Conservation (phyloP, 495 filamentous ascomycete species). For the Neurospora africana region DNA sequence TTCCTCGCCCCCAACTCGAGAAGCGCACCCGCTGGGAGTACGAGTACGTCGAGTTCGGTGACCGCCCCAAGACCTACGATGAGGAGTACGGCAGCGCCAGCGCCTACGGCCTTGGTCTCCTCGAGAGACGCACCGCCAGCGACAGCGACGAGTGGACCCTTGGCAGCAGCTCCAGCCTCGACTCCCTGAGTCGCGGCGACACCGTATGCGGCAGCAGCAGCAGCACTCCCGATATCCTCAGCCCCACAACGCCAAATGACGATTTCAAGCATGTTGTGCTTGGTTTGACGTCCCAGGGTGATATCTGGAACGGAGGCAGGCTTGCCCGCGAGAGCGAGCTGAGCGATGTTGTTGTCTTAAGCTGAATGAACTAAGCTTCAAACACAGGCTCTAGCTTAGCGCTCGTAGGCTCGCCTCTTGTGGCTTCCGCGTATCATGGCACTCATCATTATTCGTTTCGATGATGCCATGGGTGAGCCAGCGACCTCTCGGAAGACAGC, state of each 20-base stretch:
- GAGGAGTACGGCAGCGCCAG: slow-evolving; percentile 24
- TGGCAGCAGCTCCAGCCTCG: slow-evolving; percentile 28
- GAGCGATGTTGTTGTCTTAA: slow-evolving; percentile 19
- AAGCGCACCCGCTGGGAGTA: slow-evolving; percentile 92
- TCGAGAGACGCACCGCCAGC: slow-evolving; percentile 14
- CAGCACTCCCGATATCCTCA: slow-evolving; percentile 30
- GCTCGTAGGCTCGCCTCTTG: not conserved
- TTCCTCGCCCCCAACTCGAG: slow-evolving; percentile 68
- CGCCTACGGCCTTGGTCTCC: slow-evolving; percentile 22
- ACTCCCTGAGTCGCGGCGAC: slow-evolving; percentile 27
- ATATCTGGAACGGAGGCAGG: slow-evolving; percentile 22
- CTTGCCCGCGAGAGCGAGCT: slow-evolving; percentile 17
- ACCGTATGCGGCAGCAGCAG: slow-evolving; percentile 24
- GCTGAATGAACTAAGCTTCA: slow-evolving; percentile 8
- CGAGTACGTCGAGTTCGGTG: slow-evolving; percentile 78
- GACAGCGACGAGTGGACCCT: slow-evolving; percentile 39
- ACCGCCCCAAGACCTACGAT: slow-evolving; percentile 25
- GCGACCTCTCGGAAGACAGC: not conserved
- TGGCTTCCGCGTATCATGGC: not conserved
- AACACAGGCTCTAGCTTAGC: not conserved
- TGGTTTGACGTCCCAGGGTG: slow-evolving; percentile 15
- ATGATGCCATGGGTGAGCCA: not conserved
- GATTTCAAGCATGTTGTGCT: slow-evolving; percentile 14
- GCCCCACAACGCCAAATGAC: slow-evolving; percentile 27
- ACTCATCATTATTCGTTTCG: not conserved